These are phyloP conservation scores for Fusarium sacchari DNA, from an alignment of 2,329 filamentous ascomycete species.

Conservation along the genomic window DNA sequence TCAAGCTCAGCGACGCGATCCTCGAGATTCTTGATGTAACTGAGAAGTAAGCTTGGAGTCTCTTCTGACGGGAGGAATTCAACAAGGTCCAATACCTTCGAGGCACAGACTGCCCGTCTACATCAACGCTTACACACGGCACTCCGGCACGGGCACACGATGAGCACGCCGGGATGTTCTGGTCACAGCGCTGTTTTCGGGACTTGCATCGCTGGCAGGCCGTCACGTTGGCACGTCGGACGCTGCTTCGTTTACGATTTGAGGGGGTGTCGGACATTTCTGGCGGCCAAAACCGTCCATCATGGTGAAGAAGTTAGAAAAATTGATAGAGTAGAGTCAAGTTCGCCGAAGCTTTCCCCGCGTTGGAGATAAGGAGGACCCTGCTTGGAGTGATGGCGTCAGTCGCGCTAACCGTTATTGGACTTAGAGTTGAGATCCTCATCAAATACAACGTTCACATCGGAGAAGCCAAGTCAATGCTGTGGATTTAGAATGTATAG, in stretches of 20 bases:
- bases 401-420: not conserved
- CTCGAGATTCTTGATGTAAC: constrained; percentile 43
- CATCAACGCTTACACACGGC: constrained; percentile 30
- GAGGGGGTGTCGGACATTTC: not conserved
- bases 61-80: accelerated
- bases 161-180: constrained; percentile 36
- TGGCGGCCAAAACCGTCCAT: no score
- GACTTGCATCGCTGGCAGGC: constrained; percentile 33
- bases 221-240: constrained; percentile 36
- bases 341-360: not conserved
- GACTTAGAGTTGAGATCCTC: not conserved
- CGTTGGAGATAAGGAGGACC: not conserved
- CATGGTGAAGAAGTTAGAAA: not conserved
- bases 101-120: constrained; percentile 23
- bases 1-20: constrained; percentile 42
- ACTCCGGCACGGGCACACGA: constrained; percentile 25
- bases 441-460: not conserved
- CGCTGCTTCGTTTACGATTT: constrained; percentile 12
- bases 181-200: constrained; percentile 39
- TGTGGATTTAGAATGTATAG: not conserved
- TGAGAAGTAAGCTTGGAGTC: not conserved
- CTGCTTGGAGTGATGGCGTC: not conserved
- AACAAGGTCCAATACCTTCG: not conserved
- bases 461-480: not conserved
- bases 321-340: not conserved